A percentile compares a stretch with the other conserved stretches of the same genome.
Evolutionary conservation across 495 filamentous ascomycete species (phyloP).

Genomic region (Daldinia loculata): DNA sequence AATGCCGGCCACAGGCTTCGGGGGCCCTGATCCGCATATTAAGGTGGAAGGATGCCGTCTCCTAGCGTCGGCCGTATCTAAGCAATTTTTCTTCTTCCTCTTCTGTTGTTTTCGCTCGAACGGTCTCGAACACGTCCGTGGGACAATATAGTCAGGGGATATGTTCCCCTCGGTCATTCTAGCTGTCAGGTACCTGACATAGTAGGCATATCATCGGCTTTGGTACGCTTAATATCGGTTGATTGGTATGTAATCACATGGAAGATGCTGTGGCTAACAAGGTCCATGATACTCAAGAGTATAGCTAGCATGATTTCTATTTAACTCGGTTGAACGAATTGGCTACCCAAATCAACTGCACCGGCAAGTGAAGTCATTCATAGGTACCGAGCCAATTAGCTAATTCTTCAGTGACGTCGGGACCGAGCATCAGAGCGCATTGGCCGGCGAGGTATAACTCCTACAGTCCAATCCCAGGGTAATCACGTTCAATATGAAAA

Average conservation of each 20-base stretch:
- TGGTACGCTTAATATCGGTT: not conserved
- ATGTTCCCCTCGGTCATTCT: not conserved
- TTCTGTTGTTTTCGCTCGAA: not conserved
- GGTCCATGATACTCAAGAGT: too few species aligned
- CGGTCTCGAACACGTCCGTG: slow-evolving; percentile 1
- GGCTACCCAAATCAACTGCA: not conserved
- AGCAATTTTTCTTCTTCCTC: not conserved
- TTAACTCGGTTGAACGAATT: not conserved
- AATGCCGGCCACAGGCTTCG: not conserved
- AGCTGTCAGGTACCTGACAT: not conserved
- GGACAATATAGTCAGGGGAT: not conserved
- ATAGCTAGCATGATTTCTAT: not conserved
- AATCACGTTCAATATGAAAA: not conserved
- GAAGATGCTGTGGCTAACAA: too few species aligned
- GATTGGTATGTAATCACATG: too few species aligned
- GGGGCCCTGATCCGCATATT: slow-evolving; percentile 5
- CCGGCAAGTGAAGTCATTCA: not conserved
- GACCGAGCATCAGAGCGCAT: not conserved
- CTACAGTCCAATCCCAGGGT: not conserved
- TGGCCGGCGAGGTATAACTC: not conserved
- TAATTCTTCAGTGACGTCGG: not conserved
- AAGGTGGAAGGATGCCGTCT: slow-evolving; percentile 5
- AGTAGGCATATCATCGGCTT: not conserved
- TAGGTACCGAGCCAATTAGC: not conserved
- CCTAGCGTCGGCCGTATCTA: not conserved